Base-by-base conservation (phyloP, 2,329 filamentous ascomycete genomes). In the Colletotrichum sojae region DNA sequence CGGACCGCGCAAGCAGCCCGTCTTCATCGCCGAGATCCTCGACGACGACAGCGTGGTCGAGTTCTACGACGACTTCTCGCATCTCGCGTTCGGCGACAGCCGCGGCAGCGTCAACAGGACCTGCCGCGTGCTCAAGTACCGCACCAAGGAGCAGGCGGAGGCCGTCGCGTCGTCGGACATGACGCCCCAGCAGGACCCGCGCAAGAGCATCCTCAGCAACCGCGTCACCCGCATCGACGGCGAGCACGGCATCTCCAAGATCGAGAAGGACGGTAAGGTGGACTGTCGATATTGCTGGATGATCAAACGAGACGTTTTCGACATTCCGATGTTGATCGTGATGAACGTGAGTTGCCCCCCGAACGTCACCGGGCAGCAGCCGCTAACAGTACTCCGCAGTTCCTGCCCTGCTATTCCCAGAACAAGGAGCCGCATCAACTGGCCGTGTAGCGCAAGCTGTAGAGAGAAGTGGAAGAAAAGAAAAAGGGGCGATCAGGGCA, bases 301-400 rank as follows among this genome's bases (percentile, higher is more conserved):
- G 72, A 95, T 98, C 71, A 97, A 97, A 83, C 88, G 95, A 72
- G 96, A 99, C 80, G 94, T 96, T 48, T 98, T 98, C 83, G 95
- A 98, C 83, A 97, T 98, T 80, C 96, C 96, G 22, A 97, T 98
- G 94, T 86, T 98, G 83, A 97, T 98, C 80, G 93, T 98, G 77
- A 95, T 98, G 85, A 98, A 98, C 83, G 96, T 98, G 80, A 91
- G 95, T 91, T 13, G 45, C n/a, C 10, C 20, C 13, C 55, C 53
- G 16, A 5, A 25, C 13, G 46, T 9, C 10, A 8, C 46, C 25
- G 5, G 4, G 13, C 40, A 43, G 31, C 6, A 59, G 22, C 57
- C 61, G 20, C 49, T 18, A 58, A 15, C 54, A 46, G 66, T 57
- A 71, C 20, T 18, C 78, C 69, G 22, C 69, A 90, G 88, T 90